Evolutionary conservation across 305 asterid species (phyloP), one percentile per base, ranked within the genome.

Genomic region (Solanum hybrid): DNA sequence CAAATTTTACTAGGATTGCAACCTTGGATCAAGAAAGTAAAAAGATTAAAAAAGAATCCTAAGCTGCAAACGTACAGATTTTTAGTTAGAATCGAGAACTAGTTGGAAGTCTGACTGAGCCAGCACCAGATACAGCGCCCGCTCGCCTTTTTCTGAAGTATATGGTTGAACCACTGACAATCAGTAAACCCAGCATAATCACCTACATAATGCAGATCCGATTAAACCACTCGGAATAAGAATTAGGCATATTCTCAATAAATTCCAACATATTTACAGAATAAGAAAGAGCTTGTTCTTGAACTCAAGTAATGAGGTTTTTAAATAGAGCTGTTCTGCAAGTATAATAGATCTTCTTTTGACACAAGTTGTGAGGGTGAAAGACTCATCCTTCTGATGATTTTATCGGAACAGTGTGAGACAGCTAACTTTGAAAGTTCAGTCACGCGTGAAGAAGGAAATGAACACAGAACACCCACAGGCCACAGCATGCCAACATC

Each of bases 121-220:
- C 95, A 36, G 92, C 95, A 31, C 24, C 66, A 56, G 66, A 56
- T 56, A 56, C 66, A 56, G 66, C 24, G 4, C 93, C 89, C 22
- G 92, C 88, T 91, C 96, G 94, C 92, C 90, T 94, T 89, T 94
- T 93, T 91, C 93, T 95, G 91, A 91, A 92, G 94, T 92, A 95
- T 85, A 97, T 94, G 86, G 95, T 93, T 1, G 99, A 95, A 89
- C 99, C 98, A 88, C 99, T 95, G 87, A 94, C 64, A 72, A 96
- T 75, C 89, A 96, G 94, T 94, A 94, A 92, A 42, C 92, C 95
- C 90, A 95, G 5, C 94, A 95, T 96, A 82, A 96, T 90, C 77
- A 91, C 95, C 99, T 97, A 92, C 86, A 91, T 2, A 40, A 34
- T 78, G 69, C 19, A 72, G 78, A n/a, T 29, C 56, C 31, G 4